Evolutionary conservation across 2,329 filamentous ascomycete genomes (phyloP), one percentile per base, ranked within the genome.

Genomic region (Epichloe sp.): DNA sequence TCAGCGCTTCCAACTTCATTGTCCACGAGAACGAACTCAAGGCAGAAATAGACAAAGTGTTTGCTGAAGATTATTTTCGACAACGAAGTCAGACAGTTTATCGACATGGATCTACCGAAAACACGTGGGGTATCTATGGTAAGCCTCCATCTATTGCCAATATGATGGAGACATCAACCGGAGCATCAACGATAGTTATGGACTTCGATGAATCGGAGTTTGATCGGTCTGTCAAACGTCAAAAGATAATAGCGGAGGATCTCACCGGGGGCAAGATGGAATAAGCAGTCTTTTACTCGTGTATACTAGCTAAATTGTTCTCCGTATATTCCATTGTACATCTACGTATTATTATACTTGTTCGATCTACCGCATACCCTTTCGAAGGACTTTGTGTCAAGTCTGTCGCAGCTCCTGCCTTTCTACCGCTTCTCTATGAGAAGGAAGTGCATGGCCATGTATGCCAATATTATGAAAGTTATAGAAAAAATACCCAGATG

Each of bases 361-460:
- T 31, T 31, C 8, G 3, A 8, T 31, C 31, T 4, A 11, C 31
- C 31, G 8, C 10, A 31, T 31, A 31, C 31, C 8, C 10, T 3
- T 3, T 46, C 2, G 34, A 11, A 37, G 31, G 7, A 21, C n/a
- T 15, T 36, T 19, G 14, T 17, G 11, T 19, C 19, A 14, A 1
- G 21, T 47, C 14, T 17, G 21, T 12, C 12, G 21, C 5, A 21
- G 12, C 15, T 7, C 11, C 46, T 42, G 15, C 5, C 36, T 10
- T n/a, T 77, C 58, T 67, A 71, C 57, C 69, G 62, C 75, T 82
- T 91, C 77, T 98, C 93, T 21, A 98, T 81, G 46, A 98, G 79
- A 61, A 98, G 69, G 54, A 97, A 70, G 71, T 98, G 93, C 88
- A 98, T 95, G 15, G 91, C 90, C 34, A 71, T 73, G 65, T 97